Evolutionary conservation across 2,329 filamentous ascomycete genomes (phyloP).

Genomic region (Plectosphaerella cucumerina): DNA sequence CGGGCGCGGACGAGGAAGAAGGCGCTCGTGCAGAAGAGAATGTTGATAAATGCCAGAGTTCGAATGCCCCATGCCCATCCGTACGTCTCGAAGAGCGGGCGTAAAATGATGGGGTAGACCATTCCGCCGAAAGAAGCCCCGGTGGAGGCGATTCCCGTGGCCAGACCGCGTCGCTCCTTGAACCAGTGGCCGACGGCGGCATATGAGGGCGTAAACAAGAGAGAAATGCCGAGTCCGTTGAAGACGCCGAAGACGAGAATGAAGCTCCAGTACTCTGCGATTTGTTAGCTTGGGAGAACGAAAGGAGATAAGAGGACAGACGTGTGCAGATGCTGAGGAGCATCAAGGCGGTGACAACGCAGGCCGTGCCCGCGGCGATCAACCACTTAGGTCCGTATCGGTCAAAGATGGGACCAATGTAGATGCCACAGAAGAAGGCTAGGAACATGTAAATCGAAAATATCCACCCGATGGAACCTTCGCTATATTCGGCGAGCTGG

Average conservation of each 20-base stretch:
- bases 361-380: slow-evolving; percentile 61
- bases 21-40: slow-evolving; percentile 38
- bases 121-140: slow-evolving; percentile 70
- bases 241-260: slow-evolving; percentile 74
- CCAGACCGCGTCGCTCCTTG: slow-evolving; percentile 65
- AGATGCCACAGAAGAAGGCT: slow-evolving; percentile 80
- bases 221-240: slow-evolving; percentile 67
- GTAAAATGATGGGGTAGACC: slow-evolving; percentile 54
- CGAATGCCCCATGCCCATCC: slow-evolving; percentile 40
- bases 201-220: slow-evolving; percentile 81
- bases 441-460: slow-evolving; percentile 81
- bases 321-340: slow-evolving; percentile 66
- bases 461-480: slow-evolving; percentile 77
- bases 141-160: slow-evolving; percentile 76
- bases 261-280: slow-evolving; percentile 73
- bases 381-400: slow-evolving; percentile 73
- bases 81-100: slow-evolving; percentile 12
- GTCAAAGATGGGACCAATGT: slow-evolving; percentile 85
- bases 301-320: slow-evolving; percentile 23
- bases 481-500: slow-evolving; percentile 64
- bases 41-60: slow-evolving; percentile 41
- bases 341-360: slow-evolving; percentile 59
- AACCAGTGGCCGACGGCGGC: slow-evolving; percentile 82
- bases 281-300: slow-evolving; percentile 1
- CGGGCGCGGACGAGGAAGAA: slow-evolving; percentile 50